Base-by-base conservation (phyloP, 805 yeast genomes). In the Metschnikowia arizonensis region DNA sequence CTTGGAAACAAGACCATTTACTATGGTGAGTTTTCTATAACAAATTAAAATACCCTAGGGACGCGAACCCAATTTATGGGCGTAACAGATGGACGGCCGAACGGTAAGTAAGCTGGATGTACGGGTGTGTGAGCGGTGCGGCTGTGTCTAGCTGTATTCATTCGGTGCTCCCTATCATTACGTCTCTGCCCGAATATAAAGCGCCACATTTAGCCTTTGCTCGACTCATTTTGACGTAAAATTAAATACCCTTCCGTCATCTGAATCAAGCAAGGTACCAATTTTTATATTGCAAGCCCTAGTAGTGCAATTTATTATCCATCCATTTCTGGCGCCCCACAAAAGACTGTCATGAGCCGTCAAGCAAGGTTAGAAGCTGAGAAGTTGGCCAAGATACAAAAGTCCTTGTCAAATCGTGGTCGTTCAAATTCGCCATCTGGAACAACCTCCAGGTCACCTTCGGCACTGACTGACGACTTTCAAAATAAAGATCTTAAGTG, bases 401-500 rank as follows among this genome's bases (percentile, higher is more conserved):
- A 69, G 43, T 62, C 72, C 11, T 60, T 60, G 53, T 59, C 68
- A 17, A 55, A 52, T 45, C 59, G 75, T 38, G 74, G 73, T 11
- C 52, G 74, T 29, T 67, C 73, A 10, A 48, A 45, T 17, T 66
- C 72, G 7, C 74, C 75, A 5, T 48, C 63, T 3, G 62, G 61
- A 18, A 57, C 53, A 33, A 55, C 56, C 36, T 55, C 63, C 36
- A 55, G 74, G 33, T 66, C 73, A 15, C 61, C 67, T 14, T 66
- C 72, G 12, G 53, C 59, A 6, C 64, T 61, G 58, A 62, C 63
- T 33, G 72, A 67, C 40, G 74, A 66, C 32, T 46, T 49, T 46
- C 62, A 54, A 47, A 60, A 60, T 45, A 71, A 69, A 49, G 77
- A 73, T 31, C 56, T 78, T 45, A 77, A 76, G 53, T 83, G 85